Conservation (phyloP, 2,329 filamentous ascomycete species). For the Penicillium sp. region DNA sequence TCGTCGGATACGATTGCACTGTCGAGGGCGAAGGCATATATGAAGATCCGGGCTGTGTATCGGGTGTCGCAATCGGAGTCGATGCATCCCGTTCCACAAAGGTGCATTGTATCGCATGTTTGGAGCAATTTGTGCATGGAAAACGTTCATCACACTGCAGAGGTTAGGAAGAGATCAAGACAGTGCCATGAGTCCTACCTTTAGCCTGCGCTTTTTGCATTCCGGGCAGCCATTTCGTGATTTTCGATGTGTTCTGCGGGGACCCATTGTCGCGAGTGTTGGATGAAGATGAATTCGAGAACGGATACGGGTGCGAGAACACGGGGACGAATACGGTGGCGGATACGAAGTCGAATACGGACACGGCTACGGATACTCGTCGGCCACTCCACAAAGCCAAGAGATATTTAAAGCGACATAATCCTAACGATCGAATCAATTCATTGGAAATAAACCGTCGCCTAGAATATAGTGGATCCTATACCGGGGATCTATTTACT, state of each 20-base stretch:
- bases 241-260: slow-evolving; percentile 29
- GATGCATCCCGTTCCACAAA: slow-evolving; percentile 12
- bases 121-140: slow-evolving; percentile 29
- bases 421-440: slow-evolving; percentile 6
- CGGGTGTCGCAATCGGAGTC: slow-evolving; percentile 4
- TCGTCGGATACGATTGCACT: slow-evolving; percentile 1
- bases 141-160: slow-evolving; percentile 29
- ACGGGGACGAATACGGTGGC: slow-evolving; percentile 16
- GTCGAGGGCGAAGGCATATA: slow-evolving; percentile 1
- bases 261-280: slow-evolving; percentile 17
- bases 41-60: slow-evolving; percentile 3
- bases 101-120: slow-evolving; percentile 25
- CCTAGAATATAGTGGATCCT: slow-evolving; percentile 6
- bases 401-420: not conserved
- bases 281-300: slow-evolving; percentile 11
- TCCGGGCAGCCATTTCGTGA: slow-evolving; percentile 31
- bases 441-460: not conserved
- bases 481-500: not conserved
- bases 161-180: not conserved
- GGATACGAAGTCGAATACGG: slow-evolving; percentile 6
- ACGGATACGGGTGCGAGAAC: slow-evolving; percentile 19
- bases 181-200: slow-evolving; percentile 11
- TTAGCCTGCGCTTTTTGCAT: slow-evolving; percentile 28
- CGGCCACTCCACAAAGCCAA: not conserved
- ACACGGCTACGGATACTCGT: not conserved